Percentiles rank a stretch among this genome's conserved stretches.
phyloP scores from a whole-genome alignment of 768 basidiomycete genomes.

The Mycena maculata region DNA sequence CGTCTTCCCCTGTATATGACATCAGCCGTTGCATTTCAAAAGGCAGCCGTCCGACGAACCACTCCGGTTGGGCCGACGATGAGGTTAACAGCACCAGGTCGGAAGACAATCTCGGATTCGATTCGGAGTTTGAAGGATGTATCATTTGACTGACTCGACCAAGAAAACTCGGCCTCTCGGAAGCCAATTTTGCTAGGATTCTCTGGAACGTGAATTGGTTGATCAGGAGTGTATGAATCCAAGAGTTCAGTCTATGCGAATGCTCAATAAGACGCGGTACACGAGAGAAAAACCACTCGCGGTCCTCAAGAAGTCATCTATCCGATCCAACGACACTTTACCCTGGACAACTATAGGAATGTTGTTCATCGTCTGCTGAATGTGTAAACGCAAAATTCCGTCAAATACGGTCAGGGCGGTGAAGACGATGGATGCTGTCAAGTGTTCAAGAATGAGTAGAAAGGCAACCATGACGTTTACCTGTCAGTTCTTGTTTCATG shows the following conservation, averaged over 20 bases:
- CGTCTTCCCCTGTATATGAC: constrained; percentile 50
- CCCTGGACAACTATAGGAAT: constrained; percentile 44
- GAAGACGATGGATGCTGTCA: constrained; percentile 41
- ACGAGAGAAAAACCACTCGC: constrained; percentile 33
- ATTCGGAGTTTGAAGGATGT: constrained; percentile 49
- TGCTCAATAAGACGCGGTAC: neutral
- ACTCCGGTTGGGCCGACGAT: constrained; percentile 57
- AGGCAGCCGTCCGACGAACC: constrained; percentile 7
- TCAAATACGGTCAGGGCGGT: constrained; percentile 26
- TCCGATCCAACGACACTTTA: constrained; percentile 61
- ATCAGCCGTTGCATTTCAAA: neutral
- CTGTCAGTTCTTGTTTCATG: constrained; percentile 34
- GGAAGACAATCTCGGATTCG: constrained; percentile 56
- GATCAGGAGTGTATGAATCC: constrained; percentile 38
- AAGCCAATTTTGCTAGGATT: constrained; percentile 47
- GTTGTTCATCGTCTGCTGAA: constrained; percentile 43
- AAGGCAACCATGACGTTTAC: constrained; percentile 6
- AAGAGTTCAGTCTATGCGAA: constrained; percentile 47
- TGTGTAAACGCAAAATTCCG: constrained; percentile 49
- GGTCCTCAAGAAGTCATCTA: constrained; percentile 58
- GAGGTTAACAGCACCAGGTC: constrained; percentile 53
- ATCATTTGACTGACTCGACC: constrained; percentile 45
- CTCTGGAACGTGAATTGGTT: neutral
- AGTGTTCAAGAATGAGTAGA: neutral
- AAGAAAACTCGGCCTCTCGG: constrained; percentile 53